Base-by-base conservation (phyloP, 2,329 filamentous ascomycete genomes). In the Pyrenophora teres region DNA sequence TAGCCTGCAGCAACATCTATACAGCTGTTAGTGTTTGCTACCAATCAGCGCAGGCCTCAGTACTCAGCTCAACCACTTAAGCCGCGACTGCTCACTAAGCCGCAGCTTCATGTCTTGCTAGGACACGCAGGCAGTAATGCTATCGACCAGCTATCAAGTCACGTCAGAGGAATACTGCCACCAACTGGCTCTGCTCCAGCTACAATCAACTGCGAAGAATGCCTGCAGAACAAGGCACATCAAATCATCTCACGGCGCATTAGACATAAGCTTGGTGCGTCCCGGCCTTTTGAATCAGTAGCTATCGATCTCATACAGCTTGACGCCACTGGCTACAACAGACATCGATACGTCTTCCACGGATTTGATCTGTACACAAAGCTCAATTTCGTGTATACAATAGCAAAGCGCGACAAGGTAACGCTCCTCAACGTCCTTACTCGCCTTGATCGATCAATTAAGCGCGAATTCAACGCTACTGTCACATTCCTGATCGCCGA, bases 401-500 rank as follows among this genome's bases (percentile, higher is more conserved):
- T 46, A 31, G 13, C 6, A 21, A 46, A 42, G 36, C 37, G 48
- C 9, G 42, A 55, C 23, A 51, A 48, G 37, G 15, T 8, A 40
- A 55, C 33, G 2, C 48, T 55, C 18, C 47, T 55, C 23, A 21
- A 46, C 5, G 37, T 54, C 8, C 15, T 54, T 7, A 54, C 59
- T 83, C 83, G 30, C 85, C 62, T 56, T 31, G 40, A 56, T 46
- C n/a, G 35, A 42, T 35, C 27, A 10, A 53, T 57, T n/a, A 50
- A 57, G 27, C 41, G 40, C 15, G 37, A 54, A 31, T 57, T 54
- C 15, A 57, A 53, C 21, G 31, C 40, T 38, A 50, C 41, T 13
- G 39, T 57, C n/a, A 57, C 25, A 31, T 54, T 54, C 15, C 12
- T 57, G 13, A 54, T 54, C 10, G 50, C 41, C 6, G 33, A 57